Conservation (phyloP, 2,329 filamentous ascomycete species). For the Penicillium sp. region DNA sequence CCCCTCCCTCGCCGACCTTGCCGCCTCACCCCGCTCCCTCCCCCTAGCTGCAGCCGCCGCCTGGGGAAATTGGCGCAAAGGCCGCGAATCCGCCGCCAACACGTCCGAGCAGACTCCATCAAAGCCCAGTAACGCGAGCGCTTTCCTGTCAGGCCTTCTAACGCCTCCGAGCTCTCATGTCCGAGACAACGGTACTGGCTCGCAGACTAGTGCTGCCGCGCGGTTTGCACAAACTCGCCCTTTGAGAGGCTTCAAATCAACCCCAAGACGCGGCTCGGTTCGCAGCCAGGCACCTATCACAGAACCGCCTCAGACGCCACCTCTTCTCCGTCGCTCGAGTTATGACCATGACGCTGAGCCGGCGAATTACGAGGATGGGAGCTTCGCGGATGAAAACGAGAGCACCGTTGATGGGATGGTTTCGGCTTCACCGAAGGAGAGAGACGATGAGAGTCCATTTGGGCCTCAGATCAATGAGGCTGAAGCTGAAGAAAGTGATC, state of each 20-base stretch:
- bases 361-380: slow-evolving; percentile 47
- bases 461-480: slow-evolving; percentile 30
- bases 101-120: slow-evolving; percentile 57
- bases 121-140: slow-evolving; percentile 56
- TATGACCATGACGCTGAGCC: slow-evolving; percentile 62
- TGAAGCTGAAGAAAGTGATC: slow-evolving; percentile 4
- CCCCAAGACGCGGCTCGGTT: slow-evolving; percentile 31
- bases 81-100: slow-evolving; percentile 53
- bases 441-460: slow-evolving; percentile 32
- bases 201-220: slow-evolving; percentile 39
- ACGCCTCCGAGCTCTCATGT: slow-evolving; percentile 81
- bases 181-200: slow-evolving; percentile 56
- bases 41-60: slow-evolving; percentile 89
- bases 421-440: slow-evolving; percentile 35
- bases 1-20: slow-evolving; percentile 72
- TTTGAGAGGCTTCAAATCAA: slow-evolving; percentile 33
- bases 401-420: slow-evolving; percentile 47
- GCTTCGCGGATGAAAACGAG: slow-evolving; percentile 50
- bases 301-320: slow-evolving; percentile 52
- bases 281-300: slow-evolving; percentile 32
- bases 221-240: slow-evolving; percentile 39
- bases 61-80: slow-evolving; percentile 92
- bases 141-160: slow-evolving; percentile 75
- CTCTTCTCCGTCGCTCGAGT: slow-evolving; percentile 54
- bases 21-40: slow-evolving; percentile 72